phyloP scores from a whole-genome alignment of 495 filamentous ascomycete genomes.

The Margaritispora aquatica region DNA sequence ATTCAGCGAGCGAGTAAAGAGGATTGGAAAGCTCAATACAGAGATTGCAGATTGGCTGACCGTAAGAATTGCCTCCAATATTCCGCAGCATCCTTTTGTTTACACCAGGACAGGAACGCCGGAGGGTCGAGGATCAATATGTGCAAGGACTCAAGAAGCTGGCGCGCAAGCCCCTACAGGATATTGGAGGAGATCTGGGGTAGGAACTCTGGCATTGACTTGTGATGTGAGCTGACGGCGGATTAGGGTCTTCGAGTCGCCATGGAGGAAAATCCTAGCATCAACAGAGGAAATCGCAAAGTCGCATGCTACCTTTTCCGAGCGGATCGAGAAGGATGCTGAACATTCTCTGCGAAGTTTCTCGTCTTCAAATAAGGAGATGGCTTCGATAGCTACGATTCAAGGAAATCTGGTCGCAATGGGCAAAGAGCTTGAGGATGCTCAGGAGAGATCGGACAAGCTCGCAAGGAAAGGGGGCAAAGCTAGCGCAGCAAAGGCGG shows the following conservation, averaged over 20 bases:
- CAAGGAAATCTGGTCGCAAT: conserved; percentile 72
- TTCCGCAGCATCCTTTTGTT: conserved; percentile 1
- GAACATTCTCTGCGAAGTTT: conserved; percentile 78
- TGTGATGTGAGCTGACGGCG: conserved; percentile 15
- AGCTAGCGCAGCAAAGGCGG: conserved; percentile 72
- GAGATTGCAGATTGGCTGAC: conserved; percentile 97
- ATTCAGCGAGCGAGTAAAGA: conserved; percentile 80
- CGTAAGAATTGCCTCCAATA: conserved; percentile 48
- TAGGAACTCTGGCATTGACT: conserved; percentile 37
- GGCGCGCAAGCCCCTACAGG: conserved; percentile 57
- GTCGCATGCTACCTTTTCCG: conserved; percentile 76
- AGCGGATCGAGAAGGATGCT: conserved; percentile 85
- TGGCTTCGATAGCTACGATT: conserved; percentile 77
- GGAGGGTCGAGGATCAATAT: conserved; percentile 88
- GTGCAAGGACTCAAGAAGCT: conserved; percentile 79
- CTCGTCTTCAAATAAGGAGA: conserved; percentile 65
- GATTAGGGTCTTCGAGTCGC: conserved; percentile 75
- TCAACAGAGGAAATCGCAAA: conserved; percentile 74
- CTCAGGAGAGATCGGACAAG: conserved; percentile 85
- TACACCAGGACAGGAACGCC: conserved; percentile 59
- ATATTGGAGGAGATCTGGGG: conserved; percentile 77
- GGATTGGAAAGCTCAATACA: conserved; percentile 78
- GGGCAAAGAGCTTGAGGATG: conserved; percentile 77
- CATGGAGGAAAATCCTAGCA: conserved; percentile 87
- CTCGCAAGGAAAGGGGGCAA: conserved; percentile 72